Evolutionary conservation across 139 green algal species (phyloP), one percentile per base, ranked within the genome.

Genomic region (Spirogloea muscicola): DNA sequence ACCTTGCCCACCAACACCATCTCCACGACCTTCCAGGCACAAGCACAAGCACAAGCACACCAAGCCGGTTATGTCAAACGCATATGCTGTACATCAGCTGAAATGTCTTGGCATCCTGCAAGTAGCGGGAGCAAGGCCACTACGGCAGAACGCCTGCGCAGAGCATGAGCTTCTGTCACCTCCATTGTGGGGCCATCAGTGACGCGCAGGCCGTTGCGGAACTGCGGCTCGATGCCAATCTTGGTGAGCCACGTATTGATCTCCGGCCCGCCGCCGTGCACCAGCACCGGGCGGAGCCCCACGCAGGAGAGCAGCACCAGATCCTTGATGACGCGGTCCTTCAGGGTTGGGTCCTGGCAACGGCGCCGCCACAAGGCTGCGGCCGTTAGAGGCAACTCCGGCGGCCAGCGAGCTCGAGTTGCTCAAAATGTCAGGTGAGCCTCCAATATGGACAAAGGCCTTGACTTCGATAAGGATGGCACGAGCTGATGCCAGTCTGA

Each of bases 181-280:
- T 99, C 94, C 94, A 99, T 99, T 3, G 94, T 99, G 37, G 86
- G 75, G 3, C 69, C 91, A 68, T 98, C 94, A 16, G 94, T 99
- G 1, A 99, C 93, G 2, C 94, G 88, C 64, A 99, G 88, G 0
- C 94, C 94, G 69, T 97, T 95, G 64, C 95, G 92, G 83, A 99
- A 99, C 44, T 93, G 81, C 1, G 93, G 74, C 82, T 96, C 86
- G 39, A 82, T 79, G 63, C 91, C 91, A 10, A 99, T 82, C 81
- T 95, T 95, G 16, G 83, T 84, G 29, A 99, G 88, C 94, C 95
- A 99, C 27, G 55, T 85, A 88, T 99, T 99, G 87, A 99, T 99
- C 79, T 98, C 94, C 5, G 94, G 94, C 25, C 94, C 94, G n/a
- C 94, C 94, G 10, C 94, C 94, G 73, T 99, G 94, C 72, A 99